These are phyloP conservation scores for Mucor piriformis DNA, from an alignment of 371 early-diverging fungal species.

Conservation along the genomic window DNA sequence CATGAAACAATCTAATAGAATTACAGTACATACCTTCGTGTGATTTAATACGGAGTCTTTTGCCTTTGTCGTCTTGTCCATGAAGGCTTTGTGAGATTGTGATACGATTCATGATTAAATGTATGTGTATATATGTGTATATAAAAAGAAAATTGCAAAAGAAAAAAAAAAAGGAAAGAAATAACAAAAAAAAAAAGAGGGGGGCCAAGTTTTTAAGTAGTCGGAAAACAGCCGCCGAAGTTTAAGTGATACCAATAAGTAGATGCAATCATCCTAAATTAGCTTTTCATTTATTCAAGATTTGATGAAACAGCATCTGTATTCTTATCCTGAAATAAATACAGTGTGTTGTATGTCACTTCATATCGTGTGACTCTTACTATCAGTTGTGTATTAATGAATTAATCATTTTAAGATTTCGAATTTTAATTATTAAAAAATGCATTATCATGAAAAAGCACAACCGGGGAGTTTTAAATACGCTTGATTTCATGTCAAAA, in stretches of 20 bases:
- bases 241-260: constrained; percentile 23
- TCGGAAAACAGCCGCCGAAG: constrained; percentile 27
- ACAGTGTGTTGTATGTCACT: too few species aligned
- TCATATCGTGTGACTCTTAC: too few species aligned
- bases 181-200: not conserved
- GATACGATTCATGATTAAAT: not conserved
- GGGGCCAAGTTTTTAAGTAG: constrained; percentile 11
- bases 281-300: not conserved
- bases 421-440: too few species aligned
- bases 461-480: not conserved
- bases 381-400: not conserved
- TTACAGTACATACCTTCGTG: constrained; percentile 37
- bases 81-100: not conserved
- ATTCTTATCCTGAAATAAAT: not conserved
- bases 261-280: constrained; percentile 21
- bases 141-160: not conserved
- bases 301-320: not conserved
- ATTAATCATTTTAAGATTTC: not conserved
- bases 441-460: too few species aligned
- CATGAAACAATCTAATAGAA: constrained; percentile 4
- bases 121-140: not conserved
- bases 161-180: not conserved
- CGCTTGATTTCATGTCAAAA: not conserved
- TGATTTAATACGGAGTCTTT: constrained; percentile 38
- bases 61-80: constrained; percentile 6